Percentiles rank a stretch among this genome's conserved stretches.
Conservation (phyloP, 257 asterid species). For the Solanum phureja region DNA sequence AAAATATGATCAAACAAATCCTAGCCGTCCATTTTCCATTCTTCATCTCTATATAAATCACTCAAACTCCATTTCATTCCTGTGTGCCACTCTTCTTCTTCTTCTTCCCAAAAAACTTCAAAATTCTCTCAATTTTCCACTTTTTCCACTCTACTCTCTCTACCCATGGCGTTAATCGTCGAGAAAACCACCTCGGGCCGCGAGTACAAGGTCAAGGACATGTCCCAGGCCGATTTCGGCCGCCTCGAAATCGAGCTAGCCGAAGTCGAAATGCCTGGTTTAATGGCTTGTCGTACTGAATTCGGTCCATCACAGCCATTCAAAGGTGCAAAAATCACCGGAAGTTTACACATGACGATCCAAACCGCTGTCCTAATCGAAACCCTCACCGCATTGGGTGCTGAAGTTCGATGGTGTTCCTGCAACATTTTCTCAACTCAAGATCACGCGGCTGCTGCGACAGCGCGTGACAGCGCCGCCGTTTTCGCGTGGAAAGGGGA, state of each 20-base stretch:
- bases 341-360: conserved; percentile 81
- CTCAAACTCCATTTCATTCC: background rate
- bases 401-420: conserved; percentile 85
- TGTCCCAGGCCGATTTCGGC: conserved; percentile 88
- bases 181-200: conserved; percentile 75
- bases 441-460: conserved; percentile 85
- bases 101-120: background rate
- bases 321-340: conserved; percentile 71
- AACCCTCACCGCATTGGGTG: conserved; percentile 69
- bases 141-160: background rate
- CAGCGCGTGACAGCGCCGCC: conserved; percentile 80
- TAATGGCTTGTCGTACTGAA: conserved; percentile 64
- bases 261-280: conserved; percentile 84
- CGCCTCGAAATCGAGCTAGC: conserved; percentile 83
- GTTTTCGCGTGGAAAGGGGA: conserved; percentile 92
- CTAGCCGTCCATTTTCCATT: conserved; percentile 6
- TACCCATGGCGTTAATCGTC: conserved; percentile 57
- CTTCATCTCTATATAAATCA: conserved; percentile 14
- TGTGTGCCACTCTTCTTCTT: conserved; percentile 9
- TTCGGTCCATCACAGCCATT: conserved; percentile 71
- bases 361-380: conserved; percentile 79
- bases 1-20: background rate
- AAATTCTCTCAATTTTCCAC: background rate
- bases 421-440: conserved; percentile 87
- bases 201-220: conserved; percentile 83